These are phyloP conservation scores for Sanguinoderma infundibulare DNA, from an alignment of 1,284 basidiomycete genomes.

Conservation along the genomic window DNA sequence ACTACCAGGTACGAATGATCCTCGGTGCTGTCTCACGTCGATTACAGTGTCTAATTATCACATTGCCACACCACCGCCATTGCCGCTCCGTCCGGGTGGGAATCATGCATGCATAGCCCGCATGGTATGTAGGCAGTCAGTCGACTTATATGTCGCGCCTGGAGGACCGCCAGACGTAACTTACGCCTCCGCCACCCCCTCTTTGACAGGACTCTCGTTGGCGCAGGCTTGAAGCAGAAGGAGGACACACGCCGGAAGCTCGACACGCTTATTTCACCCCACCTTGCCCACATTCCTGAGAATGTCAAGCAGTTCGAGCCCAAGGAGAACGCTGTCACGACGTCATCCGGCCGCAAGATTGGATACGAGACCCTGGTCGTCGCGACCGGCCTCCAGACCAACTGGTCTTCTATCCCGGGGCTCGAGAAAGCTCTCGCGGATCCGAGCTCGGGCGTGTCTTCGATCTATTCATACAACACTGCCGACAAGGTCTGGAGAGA, in stretches of 20 bases:
- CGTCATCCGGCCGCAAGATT: slow-evolving; percentile 71
- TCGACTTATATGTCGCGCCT: not conserved
- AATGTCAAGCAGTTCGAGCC: slow-evolving; percentile 83
- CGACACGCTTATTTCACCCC: slow-evolving; percentile 69
- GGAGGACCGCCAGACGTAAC: slow-evolving; percentile 9
- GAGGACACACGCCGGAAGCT: slow-evolving; percentile 72
- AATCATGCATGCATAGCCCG: slow-evolving; percentile 54
- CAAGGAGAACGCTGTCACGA: slow-evolving; percentile 73
- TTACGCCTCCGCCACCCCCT: not conserved
- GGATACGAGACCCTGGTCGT: slow-evolving; percentile 91
- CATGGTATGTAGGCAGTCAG: slow-evolving; percentile 57
- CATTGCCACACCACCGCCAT: not conserved
- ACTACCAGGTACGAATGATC: slow-evolving; percentile 67
- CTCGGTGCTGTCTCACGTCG: slow-evolving; percentile 2
- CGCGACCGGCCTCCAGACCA: slow-evolving; percentile 87
- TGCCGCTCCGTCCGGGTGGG: not conserved
- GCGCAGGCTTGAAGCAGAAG: slow-evolving; percentile 81
- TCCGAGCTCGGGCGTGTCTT: slow-evolving; percentile 82
- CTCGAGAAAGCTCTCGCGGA: slow-evolving; percentile 80
- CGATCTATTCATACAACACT: slow-evolving; percentile 91
- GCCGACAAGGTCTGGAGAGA: slow-evolving; percentile 89
- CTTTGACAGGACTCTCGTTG: slow-evolving; percentile 84
- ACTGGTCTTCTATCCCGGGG: slow-evolving; percentile 82
- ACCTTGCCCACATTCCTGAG: slow-evolving; percentile 78
- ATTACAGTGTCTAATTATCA: not conserved